These are phyloP conservation scores for Neofusicoccum umdonicola DNA, from an alignment of 2,329 filamentous ascomycete genomes.

Conservation along the genomic window DNA sequence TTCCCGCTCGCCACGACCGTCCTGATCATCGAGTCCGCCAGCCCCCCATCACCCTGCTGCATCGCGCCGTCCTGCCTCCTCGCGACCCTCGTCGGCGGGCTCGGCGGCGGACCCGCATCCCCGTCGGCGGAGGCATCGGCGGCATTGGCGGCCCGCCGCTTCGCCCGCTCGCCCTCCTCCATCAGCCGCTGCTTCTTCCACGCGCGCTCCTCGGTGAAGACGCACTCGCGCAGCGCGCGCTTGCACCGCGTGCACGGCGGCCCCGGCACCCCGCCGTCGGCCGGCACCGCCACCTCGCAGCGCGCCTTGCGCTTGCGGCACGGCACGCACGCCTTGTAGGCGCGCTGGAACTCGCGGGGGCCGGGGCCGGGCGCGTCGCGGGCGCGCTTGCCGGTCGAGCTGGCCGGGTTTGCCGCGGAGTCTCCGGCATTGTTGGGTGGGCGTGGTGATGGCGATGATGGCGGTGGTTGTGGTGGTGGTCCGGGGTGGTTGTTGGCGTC, in stretches of 20 bases:
- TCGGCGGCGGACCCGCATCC: neutral
- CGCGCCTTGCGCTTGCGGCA: slow-evolving; percentile 54
- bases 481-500: neutral
- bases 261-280: slow-evolving; percentile 39
- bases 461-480: neutral
- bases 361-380: neutral
- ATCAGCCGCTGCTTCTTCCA: slow-evolving; percentile 25
- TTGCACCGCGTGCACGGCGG: slow-evolving; percentile 49
- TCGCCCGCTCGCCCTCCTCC: slow-evolving; percentile 35
- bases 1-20: slow-evolving; percentile 54
- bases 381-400: neutral
- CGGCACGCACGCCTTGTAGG: slow-evolving; percentile 55
- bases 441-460: neutral
- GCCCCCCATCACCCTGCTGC: slow-evolving; percentile 19
- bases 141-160: slow-evolving; percentile 22
- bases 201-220: slow-evolving; percentile 42
- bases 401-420: neutral
- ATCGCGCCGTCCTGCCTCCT: slow-evolving; percentile 19
- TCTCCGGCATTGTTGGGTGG: neutral
- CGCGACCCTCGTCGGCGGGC: slow-evolving; percentile 21
- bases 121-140: neutral
- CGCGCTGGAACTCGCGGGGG: slow-evolving; percentile 43
- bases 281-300: slow-evolving; percentile 45
- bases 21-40: slow-evolving; percentile 44
- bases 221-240: slow-evolving; percentile 50